Evolutionary conservation across 2,329 filamentous ascomycete genomes (phyloP).

Genomic region (Acarospora socialis): DNA sequence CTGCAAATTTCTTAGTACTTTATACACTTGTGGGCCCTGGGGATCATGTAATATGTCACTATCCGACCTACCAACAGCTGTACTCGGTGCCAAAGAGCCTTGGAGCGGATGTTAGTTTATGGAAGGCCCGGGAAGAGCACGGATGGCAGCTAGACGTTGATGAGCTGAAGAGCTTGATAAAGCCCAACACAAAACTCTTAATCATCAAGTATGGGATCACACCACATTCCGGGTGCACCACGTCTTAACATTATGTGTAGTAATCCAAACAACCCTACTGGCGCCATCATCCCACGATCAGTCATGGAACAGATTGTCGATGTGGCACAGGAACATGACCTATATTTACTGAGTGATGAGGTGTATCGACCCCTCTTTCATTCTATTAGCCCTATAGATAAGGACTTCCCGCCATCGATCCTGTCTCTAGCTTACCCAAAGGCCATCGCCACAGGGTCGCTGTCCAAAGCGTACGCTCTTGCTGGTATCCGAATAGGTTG

Average conservation of each 20-base stretch:
- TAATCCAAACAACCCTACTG: slow-evolving; percentile 75
- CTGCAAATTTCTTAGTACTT: slow-evolving; percentile 69
- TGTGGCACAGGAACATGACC: slow-evolving; percentile 46
- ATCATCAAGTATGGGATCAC: slow-evolving; percentile 37
- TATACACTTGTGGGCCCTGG: slow-evolving; percentile 57
- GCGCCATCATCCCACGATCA: slow-evolving; percentile 49
- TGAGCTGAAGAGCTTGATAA: slow-evolving; percentile 45
- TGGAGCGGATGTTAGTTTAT: slow-evolving; percentile 63
- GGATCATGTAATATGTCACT: slow-evolving; percentile 76
- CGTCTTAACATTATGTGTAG: slow-evolving; percentile 23
- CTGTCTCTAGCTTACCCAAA: slow-evolving; percentile 59
- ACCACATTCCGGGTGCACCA: neutral
- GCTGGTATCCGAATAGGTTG: slow-evolving; percentile 74
- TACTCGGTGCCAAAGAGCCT: slow-evolving; percentile 61
- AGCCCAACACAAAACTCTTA: slow-evolving; percentile 56
- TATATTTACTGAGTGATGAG: slow-evolving; percentile 62
- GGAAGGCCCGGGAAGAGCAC: slow-evolving; percentile 52
- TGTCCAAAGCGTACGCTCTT: slow-evolving; percentile 75
- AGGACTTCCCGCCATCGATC: slow-evolving; percentile 50
- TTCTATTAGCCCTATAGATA: slow-evolving; percentile 39
- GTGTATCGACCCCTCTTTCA: slow-evolving; percentile 79
- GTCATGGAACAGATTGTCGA: slow-evolving; percentile 48
- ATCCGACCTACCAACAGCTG: slow-evolving; percentile 76
- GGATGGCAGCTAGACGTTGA: slow-evolving; percentile 53
- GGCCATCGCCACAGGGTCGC: slow-evolving; percentile 59